phyloP scores from a whole-genome alignment of 2,329 filamentous ascomycete genomes.

The Paraphaeosphaeria minitans region DNA sequence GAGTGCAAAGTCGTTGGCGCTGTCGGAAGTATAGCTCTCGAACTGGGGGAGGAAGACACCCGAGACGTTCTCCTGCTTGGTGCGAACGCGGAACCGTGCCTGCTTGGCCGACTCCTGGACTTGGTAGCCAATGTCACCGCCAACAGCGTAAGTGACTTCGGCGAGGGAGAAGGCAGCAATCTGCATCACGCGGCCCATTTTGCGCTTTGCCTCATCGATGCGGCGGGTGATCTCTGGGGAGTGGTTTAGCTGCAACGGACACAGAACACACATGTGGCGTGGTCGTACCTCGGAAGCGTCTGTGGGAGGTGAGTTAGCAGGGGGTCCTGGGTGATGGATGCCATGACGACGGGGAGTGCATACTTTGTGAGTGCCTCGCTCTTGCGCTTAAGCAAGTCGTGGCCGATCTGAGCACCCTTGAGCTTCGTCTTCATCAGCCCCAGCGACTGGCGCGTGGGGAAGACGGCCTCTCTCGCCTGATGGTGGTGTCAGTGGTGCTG shows the following conservation, averaged over 20 bases:
- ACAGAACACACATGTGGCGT: conserved; percentile 14
- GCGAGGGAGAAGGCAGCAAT: conserved; percentile 97
- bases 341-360: conserved; percentile 27
- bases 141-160: conserved; percentile 96
- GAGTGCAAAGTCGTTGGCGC: conserved; percentile 92
- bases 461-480: conserved; percentile 93
- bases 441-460: conserved; percentile 95
- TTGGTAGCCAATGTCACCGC: conserved; percentile 92
- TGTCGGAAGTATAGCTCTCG: conserved; percentile 86
- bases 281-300: conserved; percentile 81
- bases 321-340: conserved; percentile 3
- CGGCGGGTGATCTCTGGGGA: conserved; percentile 81
- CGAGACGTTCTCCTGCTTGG: conserved; percentile 97
- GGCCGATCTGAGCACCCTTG: conserved; percentile 77
- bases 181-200: conserved; percentile 99
- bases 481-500: conserved; percentile 33
- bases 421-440: conserved; percentile 98
- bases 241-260: conserved; percentile 31
- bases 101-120: conserved; percentile 95
- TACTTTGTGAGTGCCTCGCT: conserved; percentile 98
- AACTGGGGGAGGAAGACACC: conserved; percentile 94
- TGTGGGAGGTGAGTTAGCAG: conserved; percentile 47
- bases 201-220: conserved; percentile 98
- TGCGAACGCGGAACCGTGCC: conserved; percentile 88
- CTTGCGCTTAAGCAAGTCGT: conserved; percentile 95